These are phyloP conservation scores for Pleurotus citrinopileatus DNA, from an alignment of 768 basidiomycete genomes.

Conservation along the genomic window DNA sequence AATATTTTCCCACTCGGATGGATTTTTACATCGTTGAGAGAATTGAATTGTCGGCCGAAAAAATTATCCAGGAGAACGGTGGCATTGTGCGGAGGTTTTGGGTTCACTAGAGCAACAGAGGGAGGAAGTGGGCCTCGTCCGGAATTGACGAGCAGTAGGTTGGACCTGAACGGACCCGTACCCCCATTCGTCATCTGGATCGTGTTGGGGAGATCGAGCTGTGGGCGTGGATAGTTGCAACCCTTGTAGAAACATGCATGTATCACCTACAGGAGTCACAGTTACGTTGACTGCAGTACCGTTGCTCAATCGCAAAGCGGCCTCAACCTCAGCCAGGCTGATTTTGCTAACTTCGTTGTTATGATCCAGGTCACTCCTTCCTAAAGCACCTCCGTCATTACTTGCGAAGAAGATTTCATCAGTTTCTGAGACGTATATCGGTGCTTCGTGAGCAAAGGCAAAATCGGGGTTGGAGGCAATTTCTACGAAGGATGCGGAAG, in stretches of 20 bases:
- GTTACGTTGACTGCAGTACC: constrained; percentile 44
- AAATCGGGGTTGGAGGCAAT: constrained; percentile 61
- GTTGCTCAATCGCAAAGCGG: constrained; percentile 33
- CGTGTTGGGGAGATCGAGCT: constrained; percentile 57
- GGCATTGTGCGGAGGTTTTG: constrained; percentile 57
- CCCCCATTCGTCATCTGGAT: constrained; percentile 74
- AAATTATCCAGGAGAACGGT: constrained; percentile 77
- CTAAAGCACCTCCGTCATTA: constrained; percentile 64
- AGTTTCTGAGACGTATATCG: constrained; percentile 62
- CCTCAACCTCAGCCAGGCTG: constrained; percentile 52
- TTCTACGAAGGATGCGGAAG: constrained; percentile 50
- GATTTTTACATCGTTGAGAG: constrained; percentile 75
- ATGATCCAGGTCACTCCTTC: constrained; percentile 59
- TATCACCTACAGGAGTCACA: constrained; percentile 35
- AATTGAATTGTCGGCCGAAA: constrained; percentile 80
- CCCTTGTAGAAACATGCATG: not conserved
- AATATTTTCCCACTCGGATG: constrained; percentile 70
- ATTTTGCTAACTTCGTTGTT: constrained; percentile 66
- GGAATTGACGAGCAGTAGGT: constrained; percentile 60
- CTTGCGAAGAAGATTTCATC: constrained; percentile 73
- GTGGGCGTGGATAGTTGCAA: constrained; percentile 7
- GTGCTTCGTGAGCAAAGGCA: constrained; percentile 80
- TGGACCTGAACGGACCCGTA: constrained; percentile 57
- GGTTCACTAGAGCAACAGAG: constrained; percentile 63
- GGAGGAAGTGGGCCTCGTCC: constrained; percentile 64